phyloP scores from a whole-genome alignment of 1,284 basidiomycete species.

The Rhodofomes roseus region DNA sequence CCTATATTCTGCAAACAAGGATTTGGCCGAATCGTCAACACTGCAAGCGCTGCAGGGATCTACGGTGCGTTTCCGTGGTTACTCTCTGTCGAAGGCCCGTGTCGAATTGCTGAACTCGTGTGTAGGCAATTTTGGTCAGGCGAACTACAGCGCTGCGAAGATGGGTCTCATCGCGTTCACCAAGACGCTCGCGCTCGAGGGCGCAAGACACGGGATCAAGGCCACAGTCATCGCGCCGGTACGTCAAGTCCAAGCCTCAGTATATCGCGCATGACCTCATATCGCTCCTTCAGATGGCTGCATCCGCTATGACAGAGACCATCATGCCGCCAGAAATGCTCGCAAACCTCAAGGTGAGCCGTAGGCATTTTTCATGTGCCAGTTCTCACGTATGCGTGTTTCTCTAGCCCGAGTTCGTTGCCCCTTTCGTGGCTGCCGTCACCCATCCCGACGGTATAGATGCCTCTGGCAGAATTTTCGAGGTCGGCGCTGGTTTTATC shows the following conservation, averaged over 20 bases:
- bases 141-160: slow-evolving; percentile 89
- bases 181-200: slow-evolving; percentile 89
- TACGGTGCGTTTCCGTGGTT: slow-evolving; percentile 52
- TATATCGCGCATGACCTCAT: neutral
- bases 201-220: slow-evolving; percentile 91
- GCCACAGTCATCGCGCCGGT: slow-evolving; percentile 89
- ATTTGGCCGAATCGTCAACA: slow-evolving; percentile 91
- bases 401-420: slow-evolving; percentile 83
- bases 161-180: slow-evolving; percentile 91
- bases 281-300: slow-evolving; percentile 70
- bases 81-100: neutral
- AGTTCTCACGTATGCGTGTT: neutral
- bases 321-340: slow-evolving; percentile 98
- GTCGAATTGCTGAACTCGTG: slow-evolving; percentile 14
- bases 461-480: slow-evolving; percentile 86
- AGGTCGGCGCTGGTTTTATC: slow-evolving; percentile 92
- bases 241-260: slow-evolving; percentile 23
- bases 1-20: slow-evolving; percentile 94
- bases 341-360: slow-evolving; percentile 72
- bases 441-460: slow-evolving; percentile 80
- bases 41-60: slow-evolving; percentile 84
- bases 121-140: slow-evolving; percentile 93
- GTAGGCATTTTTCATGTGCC: neutral
- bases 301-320: slow-evolving; percentile 92
- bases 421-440: slow-evolving; percentile 83